Evolutionary conservation across 2,329 filamentous ascomycete genomes (phyloP).

Genomic region (Aspergillus vadensis): DNA sequence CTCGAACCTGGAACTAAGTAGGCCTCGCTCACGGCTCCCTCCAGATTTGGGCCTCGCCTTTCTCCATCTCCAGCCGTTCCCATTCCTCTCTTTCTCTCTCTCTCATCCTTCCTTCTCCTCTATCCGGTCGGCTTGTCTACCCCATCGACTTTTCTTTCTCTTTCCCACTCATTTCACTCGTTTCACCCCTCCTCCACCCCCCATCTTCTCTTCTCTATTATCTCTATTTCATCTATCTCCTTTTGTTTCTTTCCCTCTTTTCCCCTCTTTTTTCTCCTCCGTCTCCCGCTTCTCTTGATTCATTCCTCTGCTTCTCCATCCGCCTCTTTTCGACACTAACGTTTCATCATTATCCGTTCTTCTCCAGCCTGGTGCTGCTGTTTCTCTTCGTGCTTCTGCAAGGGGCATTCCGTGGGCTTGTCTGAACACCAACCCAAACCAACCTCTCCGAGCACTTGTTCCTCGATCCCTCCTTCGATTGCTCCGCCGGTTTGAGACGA

Average conservation of each 20-base stretch:
- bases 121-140: not conserved
- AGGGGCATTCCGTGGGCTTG: conserved; percentile 13
- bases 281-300: conserved; percentile 13
- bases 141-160: not conserved
- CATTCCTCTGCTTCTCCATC: conserved; percentile 10
- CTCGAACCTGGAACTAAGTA: not conserved
- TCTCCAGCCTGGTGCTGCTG: conserved; percentile 32
- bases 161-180: conserved; percentile 6
- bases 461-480: conserved; percentile 14
- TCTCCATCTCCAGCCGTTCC: conserved; percentile 10
- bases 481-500: conserved; percentile 14
- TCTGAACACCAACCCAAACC: conserved; percentile 9
- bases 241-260: conserved; percentile 12
- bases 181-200: conserved; percentile 1
- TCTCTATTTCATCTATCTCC: conserved; percentile 18
- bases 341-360: conserved; percentile 23
- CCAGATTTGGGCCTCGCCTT: conserved; percentile 3
- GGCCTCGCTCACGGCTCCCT: not conserved
- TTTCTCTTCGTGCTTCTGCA: conserved; percentile 23
- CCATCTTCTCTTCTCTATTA: conserved; percentile 7
- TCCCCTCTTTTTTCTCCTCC: conserved; percentile 10
- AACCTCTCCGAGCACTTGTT: conserved; percentile 19
- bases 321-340: conserved; percentile 22
- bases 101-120: conserved; percentile 5
- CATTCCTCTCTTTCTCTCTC: conserved; percentile 3